phyloP scores from a whole-genome alignment of 2,329 filamentous ascomycete genomes.

The Elsinoe fawcettii region DNA sequence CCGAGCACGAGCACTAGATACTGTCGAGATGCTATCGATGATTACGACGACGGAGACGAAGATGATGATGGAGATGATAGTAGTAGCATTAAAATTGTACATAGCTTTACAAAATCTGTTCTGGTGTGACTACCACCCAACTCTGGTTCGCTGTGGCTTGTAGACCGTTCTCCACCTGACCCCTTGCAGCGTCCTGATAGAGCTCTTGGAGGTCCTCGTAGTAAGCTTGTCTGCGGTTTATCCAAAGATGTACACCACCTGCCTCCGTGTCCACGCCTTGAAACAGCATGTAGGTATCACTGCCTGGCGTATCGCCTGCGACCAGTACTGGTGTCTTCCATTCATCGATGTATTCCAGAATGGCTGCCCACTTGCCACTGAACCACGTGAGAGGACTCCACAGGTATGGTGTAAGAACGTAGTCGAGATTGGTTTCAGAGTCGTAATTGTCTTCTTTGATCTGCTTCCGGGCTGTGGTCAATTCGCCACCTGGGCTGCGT shows the following conservation, averaged over 20 bases:
- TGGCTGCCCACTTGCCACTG: conserved; percentile 39
- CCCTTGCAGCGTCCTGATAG: conserved; percentile 31
- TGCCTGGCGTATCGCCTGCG: conserved; percentile 38
- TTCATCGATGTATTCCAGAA: conserved; percentile 31
- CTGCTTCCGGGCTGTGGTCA: conserved; percentile 36
- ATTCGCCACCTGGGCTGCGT: conserved; percentile 25
- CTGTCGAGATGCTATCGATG: conserved; percentile 13
- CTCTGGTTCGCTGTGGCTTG: conserved; percentile 40
- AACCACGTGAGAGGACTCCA: conserved; percentile 40
- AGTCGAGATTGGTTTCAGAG: conserved; percentile 33
- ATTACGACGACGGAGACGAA: conserved; percentile 15
- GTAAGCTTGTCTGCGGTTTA: conserved; percentile 34
- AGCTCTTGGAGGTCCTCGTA: conserved; percentile 33
- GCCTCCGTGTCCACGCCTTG: conserved; percentile 38
- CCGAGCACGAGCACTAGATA: conserved; percentile 9
- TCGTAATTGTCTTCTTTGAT: conserved; percentile 34
- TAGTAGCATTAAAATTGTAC: background rate
- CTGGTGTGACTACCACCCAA: conserved; percentile 38
- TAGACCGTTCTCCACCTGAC: conserved; percentile 31
- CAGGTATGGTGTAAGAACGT: conserved; percentile 36
- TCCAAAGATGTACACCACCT: conserved; percentile 38
- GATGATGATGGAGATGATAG: conserved; percentile 6
- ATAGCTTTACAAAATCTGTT: conserved; percentile 30
- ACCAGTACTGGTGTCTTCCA: conserved; percentile 39
- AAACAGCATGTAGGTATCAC: conserved; percentile 40